A percentile compares a stretch with the other conserved stretches of the same genome.
Conservation (phyloP, 139 green algal species). For the Desmodesmus armatus region DNA sequence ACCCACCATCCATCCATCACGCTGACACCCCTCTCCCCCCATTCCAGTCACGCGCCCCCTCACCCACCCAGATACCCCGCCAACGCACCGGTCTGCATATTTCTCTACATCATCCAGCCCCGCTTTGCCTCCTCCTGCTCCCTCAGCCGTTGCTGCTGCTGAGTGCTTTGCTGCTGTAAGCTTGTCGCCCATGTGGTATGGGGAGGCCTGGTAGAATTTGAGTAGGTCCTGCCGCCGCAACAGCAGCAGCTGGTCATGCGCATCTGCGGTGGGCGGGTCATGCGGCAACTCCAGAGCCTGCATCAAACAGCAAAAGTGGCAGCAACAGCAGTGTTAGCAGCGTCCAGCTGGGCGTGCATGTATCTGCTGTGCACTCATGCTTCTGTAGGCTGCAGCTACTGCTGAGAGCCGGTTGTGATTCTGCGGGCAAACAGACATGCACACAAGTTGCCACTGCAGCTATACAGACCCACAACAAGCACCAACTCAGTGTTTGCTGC, state of each 20-base stretch:
- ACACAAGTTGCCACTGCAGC: no score
- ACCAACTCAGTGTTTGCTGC: no score
- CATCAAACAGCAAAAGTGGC: no score
- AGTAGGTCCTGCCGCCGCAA: conserved; percentile 21
- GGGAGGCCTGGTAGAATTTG: conserved; percentile 6
- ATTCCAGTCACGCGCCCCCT: background rate
- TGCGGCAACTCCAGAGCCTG: conserved; percentile 3
- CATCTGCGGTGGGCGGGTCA: conserved; percentile 6
- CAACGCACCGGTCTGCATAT: conserved; percentile 13
- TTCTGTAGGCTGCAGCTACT: no score
- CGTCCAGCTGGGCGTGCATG: no score
- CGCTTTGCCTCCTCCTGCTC: background rate
- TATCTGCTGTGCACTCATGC: no score
- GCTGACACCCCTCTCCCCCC: background rate
- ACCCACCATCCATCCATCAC: background rate
- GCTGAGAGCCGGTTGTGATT: no score
- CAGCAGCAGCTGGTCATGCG: conserved; percentile 39
- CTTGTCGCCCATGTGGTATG: conserved; percentile 19
- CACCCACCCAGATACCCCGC: background rate
- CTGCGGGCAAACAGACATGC: no score
- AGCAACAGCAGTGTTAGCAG: no score
- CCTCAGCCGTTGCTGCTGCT: background rate
- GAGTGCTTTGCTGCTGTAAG: background rate
- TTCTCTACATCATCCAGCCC: background rate
- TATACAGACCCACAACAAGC: no score